These are phyloP conservation scores for Pulveroboletus ravenelii DNA, from an alignment of 768 basidiomycete species.

Conservation along the genomic window DNA sequence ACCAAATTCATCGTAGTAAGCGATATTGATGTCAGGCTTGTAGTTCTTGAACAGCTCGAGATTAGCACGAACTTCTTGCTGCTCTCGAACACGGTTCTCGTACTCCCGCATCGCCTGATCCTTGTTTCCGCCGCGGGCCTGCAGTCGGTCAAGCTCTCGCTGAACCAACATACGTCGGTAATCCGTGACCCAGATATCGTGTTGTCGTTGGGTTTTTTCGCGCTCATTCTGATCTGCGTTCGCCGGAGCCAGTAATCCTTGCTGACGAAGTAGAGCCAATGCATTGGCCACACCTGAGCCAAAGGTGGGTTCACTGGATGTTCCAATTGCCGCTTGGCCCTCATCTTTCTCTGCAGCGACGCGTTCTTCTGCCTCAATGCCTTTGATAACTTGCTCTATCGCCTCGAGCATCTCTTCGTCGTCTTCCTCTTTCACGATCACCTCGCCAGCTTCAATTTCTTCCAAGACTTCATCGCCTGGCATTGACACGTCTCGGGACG, in stretches of 20 bases:
- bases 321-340: conserved; percentile 44
- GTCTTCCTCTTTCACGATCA: conserved; percentile 75
- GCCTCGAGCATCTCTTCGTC: conserved; percentile 75
- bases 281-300: conserved; percentile 85
- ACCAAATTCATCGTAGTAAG: conserved; percentile 96
- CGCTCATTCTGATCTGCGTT: conserved; percentile 64
- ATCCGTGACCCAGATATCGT: conserved; percentile 88
- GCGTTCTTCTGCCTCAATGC: conserved; percentile 53
- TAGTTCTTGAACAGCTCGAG: conserved; percentile 87
- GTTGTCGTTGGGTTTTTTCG: conserved; percentile 76
- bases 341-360: conserved; percentile 30
- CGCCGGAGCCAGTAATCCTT: conserved; percentile 76
- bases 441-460: conserved; percentile 80
- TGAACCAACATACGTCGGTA: conserved; percentile 71
- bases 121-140: conserved; percentile 74
- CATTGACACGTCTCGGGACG: conserved; percentile 53
- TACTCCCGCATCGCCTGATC: conserved; percentile 94
- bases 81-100: conserved; percentile 88
- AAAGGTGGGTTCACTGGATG: conserved; percentile 74
- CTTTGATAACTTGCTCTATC: conserved; percentile 66
- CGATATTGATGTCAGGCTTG: conserved; percentile 95
- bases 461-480: conserved; percentile 60
- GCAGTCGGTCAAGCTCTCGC: conserved; percentile 75
- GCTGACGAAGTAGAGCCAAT: conserved; percentile 81
- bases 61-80: conserved; percentile 80